phyloP scores from a whole-genome alignment of 2,329 filamentous ascomycete genomes.

The Aspergillus viridinutans region DNA sequence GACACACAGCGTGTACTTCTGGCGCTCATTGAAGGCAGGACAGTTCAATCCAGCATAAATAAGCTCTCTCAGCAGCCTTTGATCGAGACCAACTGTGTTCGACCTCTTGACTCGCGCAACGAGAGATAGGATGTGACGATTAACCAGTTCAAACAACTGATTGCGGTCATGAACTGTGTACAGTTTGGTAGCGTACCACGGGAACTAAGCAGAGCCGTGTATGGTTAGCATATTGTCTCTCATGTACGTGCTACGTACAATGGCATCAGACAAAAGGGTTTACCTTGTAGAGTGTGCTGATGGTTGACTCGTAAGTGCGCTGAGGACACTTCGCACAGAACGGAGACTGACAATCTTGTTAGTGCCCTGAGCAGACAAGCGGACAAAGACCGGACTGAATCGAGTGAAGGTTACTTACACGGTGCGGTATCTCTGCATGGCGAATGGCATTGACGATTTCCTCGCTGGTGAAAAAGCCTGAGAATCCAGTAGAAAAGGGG shows the following conservation, averaged over 20 bases:
- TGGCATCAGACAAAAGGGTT: neutral
- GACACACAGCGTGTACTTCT: conserved; percentile 34
- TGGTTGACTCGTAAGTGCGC: conserved; percentile 51
- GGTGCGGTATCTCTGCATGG: conserved; percentile 47
- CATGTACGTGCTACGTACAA: neutral
- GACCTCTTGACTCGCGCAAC: conserved; percentile 56
- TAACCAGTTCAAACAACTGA: conserved; percentile 39
- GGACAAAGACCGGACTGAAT: neutral
- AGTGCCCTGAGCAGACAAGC: neutral
- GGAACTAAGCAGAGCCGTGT: conserved; percentile 38
- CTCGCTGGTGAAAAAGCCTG: conserved; percentile 49
- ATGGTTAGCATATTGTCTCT: neutral
- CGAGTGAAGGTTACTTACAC: conserved; percentile 36
- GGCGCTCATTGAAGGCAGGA: conserved; percentile 42
- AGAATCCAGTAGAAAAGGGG: conserved; percentile 47
- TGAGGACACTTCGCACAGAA: conserved; percentile 48
- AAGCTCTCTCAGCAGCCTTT: conserved; percentile 36
- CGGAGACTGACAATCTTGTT: conserved; percentile 29
- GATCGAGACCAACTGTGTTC: conserved; percentile 36
- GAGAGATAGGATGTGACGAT: conserved; percentile 64
- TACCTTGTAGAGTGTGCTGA: conserved; percentile 50
- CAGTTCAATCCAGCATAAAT: conserved; percentile 39
- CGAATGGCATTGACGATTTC: conserved; percentile 46
- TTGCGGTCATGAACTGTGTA: conserved; percentile 48
- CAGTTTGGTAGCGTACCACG: conserved; percentile 44